Evolutionary conservation across 805 yeast genomes (phyloP).

Genomic region (Zygosaccharomyces bailii): DNA sequence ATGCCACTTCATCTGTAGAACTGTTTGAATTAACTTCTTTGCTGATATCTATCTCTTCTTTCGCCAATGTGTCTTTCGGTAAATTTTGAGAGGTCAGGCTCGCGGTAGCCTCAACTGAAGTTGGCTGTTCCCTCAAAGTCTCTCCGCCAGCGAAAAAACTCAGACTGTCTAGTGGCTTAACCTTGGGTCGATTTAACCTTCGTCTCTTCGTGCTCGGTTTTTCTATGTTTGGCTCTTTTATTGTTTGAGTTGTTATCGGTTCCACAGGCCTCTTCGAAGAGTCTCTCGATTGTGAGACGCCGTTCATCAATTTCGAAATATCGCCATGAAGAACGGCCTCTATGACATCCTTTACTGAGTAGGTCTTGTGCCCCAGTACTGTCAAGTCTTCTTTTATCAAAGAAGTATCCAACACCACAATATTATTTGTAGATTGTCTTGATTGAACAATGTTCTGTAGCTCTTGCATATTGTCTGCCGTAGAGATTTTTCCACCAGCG

Average conservation of each 20-base stretch:
- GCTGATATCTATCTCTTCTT: too few relatives aligned
- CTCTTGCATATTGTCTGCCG: neutral
- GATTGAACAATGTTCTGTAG: neutral
- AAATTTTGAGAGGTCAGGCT: neutral
- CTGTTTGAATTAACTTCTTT: neutral
- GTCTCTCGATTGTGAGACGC: slow-evolving; percentile 9
- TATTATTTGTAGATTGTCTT: neutral
- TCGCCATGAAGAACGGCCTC: slow-evolving; percentile 24
- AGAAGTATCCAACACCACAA: neutral
- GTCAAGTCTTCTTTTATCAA: neutral
- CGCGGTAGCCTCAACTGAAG: neutral
- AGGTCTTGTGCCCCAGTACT: slow-evolving; percentile 16
- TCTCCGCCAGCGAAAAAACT: slow-evolving; percentile 42
- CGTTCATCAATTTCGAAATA: slow-evolving; percentile 10
- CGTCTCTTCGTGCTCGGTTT: slow-evolving; percentile 17
- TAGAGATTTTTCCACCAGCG: slow-evolving; percentile 9
- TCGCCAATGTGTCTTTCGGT: neutral
- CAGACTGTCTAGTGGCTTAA: slow-evolving; percentile 37
- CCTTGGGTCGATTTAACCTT: slow-evolving; percentile 25
- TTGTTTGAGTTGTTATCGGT: too few relatives aligned
- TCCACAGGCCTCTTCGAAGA: neutral
- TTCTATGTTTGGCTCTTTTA: neutral
- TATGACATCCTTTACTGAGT: slow-evolving; percentile 31
- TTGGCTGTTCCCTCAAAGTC: neutral
- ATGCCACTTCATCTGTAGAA: neutral